phyloP scores from a whole-genome alignment of 768 basidiomycete genomes.

The Kwoniella sp. region DNA sequence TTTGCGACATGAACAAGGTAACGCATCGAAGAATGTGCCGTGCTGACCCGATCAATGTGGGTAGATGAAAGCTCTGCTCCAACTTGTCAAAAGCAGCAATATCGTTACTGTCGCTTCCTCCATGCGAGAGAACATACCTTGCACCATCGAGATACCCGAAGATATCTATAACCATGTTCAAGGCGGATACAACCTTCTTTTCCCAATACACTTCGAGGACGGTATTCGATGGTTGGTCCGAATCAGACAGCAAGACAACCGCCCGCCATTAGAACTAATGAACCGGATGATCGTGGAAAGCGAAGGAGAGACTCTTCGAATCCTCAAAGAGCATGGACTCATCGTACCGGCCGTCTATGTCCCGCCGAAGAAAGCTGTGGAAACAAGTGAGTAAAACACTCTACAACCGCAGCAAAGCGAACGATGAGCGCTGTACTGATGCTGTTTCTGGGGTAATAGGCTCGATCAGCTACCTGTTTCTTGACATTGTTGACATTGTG shows the following conservation, averaged over 20 bases:
- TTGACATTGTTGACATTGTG: conserved; percentile 2
- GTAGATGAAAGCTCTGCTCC: no score
- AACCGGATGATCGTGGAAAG: conserved; percentile 1
- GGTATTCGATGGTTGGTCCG: conserved; percentile 21
- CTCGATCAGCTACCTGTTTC: not conserved
- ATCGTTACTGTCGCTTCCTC: not conserved
- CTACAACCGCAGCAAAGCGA: no score
- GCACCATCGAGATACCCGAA: conserved; percentile 7
- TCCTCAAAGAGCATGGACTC: conserved; percentile 1
- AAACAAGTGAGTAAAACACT: not conserved
- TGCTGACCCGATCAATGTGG: no score
- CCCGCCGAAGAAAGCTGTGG: not conserved
- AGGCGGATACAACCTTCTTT: conserved; percentile 17
- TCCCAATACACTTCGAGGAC: conserved; percentile 19
- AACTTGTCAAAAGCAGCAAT: not conserved
- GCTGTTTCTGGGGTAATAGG: not conserved
- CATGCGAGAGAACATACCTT: conserved; percentile 6
- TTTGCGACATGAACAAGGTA: no score
- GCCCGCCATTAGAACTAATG: not conserved
- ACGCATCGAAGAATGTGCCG: no score
- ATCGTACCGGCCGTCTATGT: conserved; percentile 4
- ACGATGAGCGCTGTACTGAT: not conserved
- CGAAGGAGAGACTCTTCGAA: conserved; percentile 11
- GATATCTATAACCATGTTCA: not conserved
- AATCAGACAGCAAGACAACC: conserved; percentile 3